Base-by-base conservation (phyloP, 345 rosid genomes). In the Euclidium syriacum region DNA sequence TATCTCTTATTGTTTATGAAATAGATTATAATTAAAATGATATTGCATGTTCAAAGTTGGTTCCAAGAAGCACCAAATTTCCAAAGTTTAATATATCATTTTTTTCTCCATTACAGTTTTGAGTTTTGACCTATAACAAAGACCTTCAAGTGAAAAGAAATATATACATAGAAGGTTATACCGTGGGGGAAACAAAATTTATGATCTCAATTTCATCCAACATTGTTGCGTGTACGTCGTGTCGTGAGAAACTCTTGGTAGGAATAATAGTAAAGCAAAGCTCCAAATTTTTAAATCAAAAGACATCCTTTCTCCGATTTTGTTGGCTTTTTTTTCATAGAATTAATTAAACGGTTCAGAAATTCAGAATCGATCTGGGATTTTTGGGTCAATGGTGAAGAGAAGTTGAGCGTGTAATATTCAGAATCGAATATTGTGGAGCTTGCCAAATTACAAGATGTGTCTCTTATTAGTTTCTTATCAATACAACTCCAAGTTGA, bases 171-270 rank as follows among this genome's bases (percentile, higher is more conserved):
- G 39, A 52, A 53, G 16, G 0, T 0, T 23, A 54, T 46, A 15
- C 19, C 22, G 23, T 35, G 29, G 71, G 47, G 34, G 18, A 47
- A 47, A 36, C 11, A 29, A 48, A 36, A 58, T 27, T 22, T 39
- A 46, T 27, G 52, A 38, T 67, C 57, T 47, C 49, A 38, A 38
- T 47, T 7, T 46, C 17, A 18, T 46, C 35, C 27, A 27, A 25
- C 55, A 35, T 39, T 25, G 65, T 58, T 57, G 43, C 64, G 65
- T 58, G 65, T 58, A 58, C 51, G 72, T 36, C 43, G 64, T 58
- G 25, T 58, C 65, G 0, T n/a, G 49, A 36, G 56, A 44, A 47
- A 33, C 29, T 55, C 47, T 10, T 52, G 32, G 39, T 50, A 30
- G 3, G 43, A 50, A 36, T 3, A 17, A 18, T 17, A 25, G 24